phyloP scores from a whole-genome alignment of 208 protist species.

The Wallacemonas sp. region DNA sequence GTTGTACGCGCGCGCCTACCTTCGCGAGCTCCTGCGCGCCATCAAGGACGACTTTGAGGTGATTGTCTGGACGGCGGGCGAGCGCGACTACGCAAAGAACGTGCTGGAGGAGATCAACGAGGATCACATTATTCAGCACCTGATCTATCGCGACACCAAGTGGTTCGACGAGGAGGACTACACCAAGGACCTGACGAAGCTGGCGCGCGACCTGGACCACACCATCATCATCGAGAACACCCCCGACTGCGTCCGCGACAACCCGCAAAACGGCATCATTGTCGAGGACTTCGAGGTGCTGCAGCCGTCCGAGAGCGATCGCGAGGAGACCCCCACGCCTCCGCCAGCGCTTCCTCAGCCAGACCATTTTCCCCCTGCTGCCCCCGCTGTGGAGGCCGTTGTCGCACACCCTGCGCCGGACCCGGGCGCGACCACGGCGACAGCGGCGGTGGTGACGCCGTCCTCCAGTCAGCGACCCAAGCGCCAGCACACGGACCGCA shows the following conservation, averaged over 20 bases:
- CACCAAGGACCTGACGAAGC: slow-evolving; percentile 83
- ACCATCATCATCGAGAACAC: slow-evolving; percentile 91
- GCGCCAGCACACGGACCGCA: slow-evolving; percentile 62
- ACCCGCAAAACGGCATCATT: slow-evolving; percentile 85
- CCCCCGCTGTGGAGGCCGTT: too few relatives aligned
- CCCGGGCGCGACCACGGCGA: neutral
- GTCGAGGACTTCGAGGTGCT: slow-evolving; percentile 85
- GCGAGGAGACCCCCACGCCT: neutral
- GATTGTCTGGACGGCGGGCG: slow-evolving; percentile 91
- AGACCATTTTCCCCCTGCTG: too few relatives aligned
- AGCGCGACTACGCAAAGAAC: slow-evolving; percentile 88
- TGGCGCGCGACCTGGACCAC: slow-evolving; percentile 75
- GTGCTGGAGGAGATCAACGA: slow-evolving; percentile 88
- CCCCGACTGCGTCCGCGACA: slow-evolving; percentile 79
- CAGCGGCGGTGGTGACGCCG: neutral
- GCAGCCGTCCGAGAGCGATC: slow-evolving; percentile 18
- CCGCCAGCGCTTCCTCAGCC: slow-evolving; percentile 6
- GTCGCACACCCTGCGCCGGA: too few relatives aligned
- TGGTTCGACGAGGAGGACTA: slow-evolving; percentile 83
- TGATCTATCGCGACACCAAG: slow-evolving; percentile 77
- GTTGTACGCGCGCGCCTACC: slow-evolving; percentile 79
- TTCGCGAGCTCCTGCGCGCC: slow-evolving; percentile 70
- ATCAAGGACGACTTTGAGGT: slow-evolving; percentile 88
- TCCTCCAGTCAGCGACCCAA: slow-evolving; percentile 23
- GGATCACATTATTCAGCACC: slow-evolving; percentile 78